Evolutionary conservation across 1,139 yeast species (phyloP).

Genomic region (Suhomyces atakaporum): DNA sequence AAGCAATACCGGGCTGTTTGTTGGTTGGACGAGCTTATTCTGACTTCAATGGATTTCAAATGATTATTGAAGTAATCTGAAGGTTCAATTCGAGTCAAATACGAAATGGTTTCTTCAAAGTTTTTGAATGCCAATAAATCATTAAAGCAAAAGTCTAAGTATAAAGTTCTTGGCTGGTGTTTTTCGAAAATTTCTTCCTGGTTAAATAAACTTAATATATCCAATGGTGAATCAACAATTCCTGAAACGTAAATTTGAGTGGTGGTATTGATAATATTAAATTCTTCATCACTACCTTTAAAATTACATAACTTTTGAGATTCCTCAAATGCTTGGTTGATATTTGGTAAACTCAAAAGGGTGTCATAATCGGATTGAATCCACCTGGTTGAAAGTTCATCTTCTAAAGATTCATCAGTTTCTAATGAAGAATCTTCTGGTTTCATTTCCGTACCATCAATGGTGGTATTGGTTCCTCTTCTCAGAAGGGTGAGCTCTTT

Average conservation of each 20-base stretch:
- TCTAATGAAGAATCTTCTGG: not conserved
- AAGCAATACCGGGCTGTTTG: slow-evolving; percentile 9
- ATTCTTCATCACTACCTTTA: slow-evolving; percentile 2
- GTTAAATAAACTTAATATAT: slow-evolving; percentile 9
- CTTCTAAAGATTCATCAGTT: not conserved
- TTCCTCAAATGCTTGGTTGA: not conserved
- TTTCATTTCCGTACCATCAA: slow-evolving; percentile 4
- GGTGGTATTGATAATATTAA: not conserved
- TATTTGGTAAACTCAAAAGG: slow-evolving; percentile 10
- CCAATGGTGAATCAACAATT: slow-evolving; percentile 8
- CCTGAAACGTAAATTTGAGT: slow-evolving; percentile 11
- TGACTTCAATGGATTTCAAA: slow-evolving; percentile 12
- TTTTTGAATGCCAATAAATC: slow-evolving; percentile 8
- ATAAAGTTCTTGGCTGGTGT: slow-evolving; percentile 7
- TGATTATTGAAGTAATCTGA: slow-evolving; percentile 5
- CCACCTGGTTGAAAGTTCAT: slow-evolving; percentile 7
- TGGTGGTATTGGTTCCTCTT: slow-evolving; percentile 9
- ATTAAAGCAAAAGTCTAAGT: slow-evolving; percentile 12
- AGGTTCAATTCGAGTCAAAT: slow-evolving; percentile 5
- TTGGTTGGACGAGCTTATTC: slow-evolving; percentile 9
- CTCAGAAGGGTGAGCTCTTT: slow-evolving; percentile 14
- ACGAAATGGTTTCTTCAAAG: slow-evolving; percentile 11
- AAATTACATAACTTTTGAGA: not conserved
- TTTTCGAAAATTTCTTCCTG: slow-evolving; percentile 3
- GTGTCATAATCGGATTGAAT: slow-evolving; percentile 9